These are phyloP conservation scores for Gnomoniopsis smithogilvyi DNA, from an alignment of 2,329 filamentous ascomycete genomes.

Conservation along the genomic window DNA sequence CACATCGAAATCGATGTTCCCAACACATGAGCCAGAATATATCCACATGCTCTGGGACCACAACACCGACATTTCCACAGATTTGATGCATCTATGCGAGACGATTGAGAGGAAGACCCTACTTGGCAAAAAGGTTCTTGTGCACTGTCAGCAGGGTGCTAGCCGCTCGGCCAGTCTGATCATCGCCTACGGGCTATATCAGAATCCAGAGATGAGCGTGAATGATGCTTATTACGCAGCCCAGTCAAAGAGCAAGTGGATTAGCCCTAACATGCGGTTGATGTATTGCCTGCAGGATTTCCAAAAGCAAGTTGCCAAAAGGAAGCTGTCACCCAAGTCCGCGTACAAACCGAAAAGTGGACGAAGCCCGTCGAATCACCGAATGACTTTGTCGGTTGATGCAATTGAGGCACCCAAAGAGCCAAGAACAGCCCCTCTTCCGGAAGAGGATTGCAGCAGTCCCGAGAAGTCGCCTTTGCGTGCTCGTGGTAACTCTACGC, in stretches of 20 bases:
- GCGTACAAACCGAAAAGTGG: constrained; percentile 48
- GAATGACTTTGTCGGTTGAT: constrained; percentile 58
- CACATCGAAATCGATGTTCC: constrained; percentile 51
- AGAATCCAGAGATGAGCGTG: constrained; percentile 71
- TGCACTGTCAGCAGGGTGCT: constrained; percentile 84
- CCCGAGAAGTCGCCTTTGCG: constrained; percentile 43
- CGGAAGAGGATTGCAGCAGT: constrained; percentile 45
- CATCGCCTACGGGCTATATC: constrained; percentile 80
- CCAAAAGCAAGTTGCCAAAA: constrained; percentile 59
- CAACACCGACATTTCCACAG: constrained; percentile 79
- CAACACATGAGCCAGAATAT: constrained; percentile 66
- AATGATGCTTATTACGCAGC: constrained; percentile 82
- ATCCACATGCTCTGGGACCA: constrained; percentile 88
- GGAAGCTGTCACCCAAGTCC: constrained; percentile 41
- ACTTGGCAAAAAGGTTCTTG: constrained; percentile 72
- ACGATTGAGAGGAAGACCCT: constrained; percentile 69
- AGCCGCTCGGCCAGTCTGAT: constrained; percentile 83
- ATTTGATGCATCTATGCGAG: constrained; percentile 72
- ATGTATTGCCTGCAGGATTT: constrained; percentile 89
- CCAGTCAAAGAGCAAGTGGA: constrained; percentile 80
- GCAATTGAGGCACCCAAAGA: constrained; percentile 53
- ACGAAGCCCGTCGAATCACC: constrained; percentile 58
- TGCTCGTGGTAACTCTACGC: constrained; percentile 51
- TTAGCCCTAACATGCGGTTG: constrained; percentile 87
- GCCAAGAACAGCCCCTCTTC: constrained; percentile 60